phyloP scores from a whole-genome alignment of 495 filamentous ascomycete genomes.

The Xylaria longipes region DNA sequence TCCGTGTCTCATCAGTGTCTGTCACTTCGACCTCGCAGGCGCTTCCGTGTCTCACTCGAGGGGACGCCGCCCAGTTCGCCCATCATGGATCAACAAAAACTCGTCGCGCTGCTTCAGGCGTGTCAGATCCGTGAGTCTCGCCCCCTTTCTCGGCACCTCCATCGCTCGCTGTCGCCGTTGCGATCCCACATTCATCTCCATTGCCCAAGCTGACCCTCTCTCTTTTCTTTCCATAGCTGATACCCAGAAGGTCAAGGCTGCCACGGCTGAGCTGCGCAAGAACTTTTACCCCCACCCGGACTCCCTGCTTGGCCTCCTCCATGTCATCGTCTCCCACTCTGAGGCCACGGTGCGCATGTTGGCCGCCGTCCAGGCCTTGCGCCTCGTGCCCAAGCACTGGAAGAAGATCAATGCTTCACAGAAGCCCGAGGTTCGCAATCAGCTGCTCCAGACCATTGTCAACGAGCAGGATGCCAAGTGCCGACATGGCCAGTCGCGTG shows the following conservation, averaged over 20 bases:
- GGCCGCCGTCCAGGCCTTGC: conserved; percentile 84
- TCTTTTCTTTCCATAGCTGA: conserved; percentile 60
- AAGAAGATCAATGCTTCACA: conserved; percentile 58
- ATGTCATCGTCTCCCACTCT: conserved; percentile 78
- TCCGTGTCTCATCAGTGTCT: conserved; percentile 7
- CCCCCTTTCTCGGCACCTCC: background rate
- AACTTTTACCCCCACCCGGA: conserved; percentile 88
- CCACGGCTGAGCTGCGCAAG: conserved; percentile 87
- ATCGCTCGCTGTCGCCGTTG: background rate
- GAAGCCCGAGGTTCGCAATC: conserved; percentile 78
- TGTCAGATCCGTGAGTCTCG: conserved; percentile 72
- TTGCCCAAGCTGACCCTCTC: conserved; percentile 25
- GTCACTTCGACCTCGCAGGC: conserved; percentile 13
- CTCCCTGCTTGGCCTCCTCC: conserved; percentile 81
- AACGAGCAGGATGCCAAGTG: conserved; percentile 74
- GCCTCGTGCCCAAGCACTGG: conserved; percentile 89
- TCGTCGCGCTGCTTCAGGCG: conserved; percentile 76
- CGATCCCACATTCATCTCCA: background rate
- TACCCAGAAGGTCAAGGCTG: conserved; percentile 82
- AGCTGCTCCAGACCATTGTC: conserved; percentile 81
- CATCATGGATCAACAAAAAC: conserved; percentile 75
- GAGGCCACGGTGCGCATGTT: conserved; percentile 79
- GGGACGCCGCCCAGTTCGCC: conserved; percentile 13
- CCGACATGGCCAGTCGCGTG: conserved; percentile 84
- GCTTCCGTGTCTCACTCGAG: conserved; percentile 17